Percentiles rank a stretch among this genome's conserved stretches.
Evolutionary conservation across 1,284 basidiomycete species (phyloP).

Genomic region (Omphalotus olearius): DNA sequence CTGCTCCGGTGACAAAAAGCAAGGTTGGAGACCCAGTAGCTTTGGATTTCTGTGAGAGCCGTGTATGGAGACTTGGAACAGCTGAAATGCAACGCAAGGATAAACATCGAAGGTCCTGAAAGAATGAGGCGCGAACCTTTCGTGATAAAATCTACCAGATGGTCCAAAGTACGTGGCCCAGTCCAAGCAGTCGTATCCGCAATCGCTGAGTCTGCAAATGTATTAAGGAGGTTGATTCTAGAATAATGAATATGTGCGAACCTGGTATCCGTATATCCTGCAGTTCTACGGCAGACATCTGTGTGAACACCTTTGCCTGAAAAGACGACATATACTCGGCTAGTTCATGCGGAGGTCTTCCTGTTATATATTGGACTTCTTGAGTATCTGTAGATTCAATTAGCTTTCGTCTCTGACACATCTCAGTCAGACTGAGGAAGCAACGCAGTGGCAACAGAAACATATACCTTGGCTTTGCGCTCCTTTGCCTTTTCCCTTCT

Average conservation of each 20-base stretch:
- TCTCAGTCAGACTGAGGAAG: slow-evolving; percentile 2
- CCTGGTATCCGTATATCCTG: slow-evolving; percentile 71
- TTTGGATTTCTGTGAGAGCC: slow-evolving; percentile 70
- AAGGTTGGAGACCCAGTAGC: slow-evolving; percentile 73
- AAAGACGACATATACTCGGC: slow-evolving; percentile 55
- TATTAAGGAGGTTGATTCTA: slow-evolving; percentile 34
- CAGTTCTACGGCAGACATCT: slow-evolving; percentile 67
- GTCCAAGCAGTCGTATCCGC: slow-evolving; percentile 71
- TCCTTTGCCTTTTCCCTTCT: slow-evolving; percentile 68
- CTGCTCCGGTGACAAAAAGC: slow-evolving; percentile 72
- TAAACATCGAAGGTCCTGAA: slow-evolving; percentile 6
- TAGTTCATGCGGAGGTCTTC: slow-evolving; percentile 50
- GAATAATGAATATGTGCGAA: slow-evolving; percentile 24
- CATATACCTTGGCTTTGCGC: slow-evolving; percentile 54
- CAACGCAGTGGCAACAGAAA: not conserved
- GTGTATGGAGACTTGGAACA: slow-evolving; percentile 62
- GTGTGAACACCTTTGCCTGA: slow-evolving; percentile 62
- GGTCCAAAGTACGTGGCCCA: slow-evolving; percentile 62
- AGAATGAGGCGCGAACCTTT: slow-evolving; percentile 41
- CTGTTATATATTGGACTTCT: slow-evolving; percentile 43
- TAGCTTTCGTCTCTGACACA: slow-evolving; percentile 57
- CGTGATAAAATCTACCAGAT: slow-evolving; percentile 67
- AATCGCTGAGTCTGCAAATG: slow-evolving; percentile 62
- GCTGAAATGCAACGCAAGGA: slow-evolving; percentile 33
- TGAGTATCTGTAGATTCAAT: slow-evolving; percentile 39